phyloP scores from a whole-genome alignment of 2,329 filamentous ascomycete species.

The Neophaeococcomyces aloes region DNA sequence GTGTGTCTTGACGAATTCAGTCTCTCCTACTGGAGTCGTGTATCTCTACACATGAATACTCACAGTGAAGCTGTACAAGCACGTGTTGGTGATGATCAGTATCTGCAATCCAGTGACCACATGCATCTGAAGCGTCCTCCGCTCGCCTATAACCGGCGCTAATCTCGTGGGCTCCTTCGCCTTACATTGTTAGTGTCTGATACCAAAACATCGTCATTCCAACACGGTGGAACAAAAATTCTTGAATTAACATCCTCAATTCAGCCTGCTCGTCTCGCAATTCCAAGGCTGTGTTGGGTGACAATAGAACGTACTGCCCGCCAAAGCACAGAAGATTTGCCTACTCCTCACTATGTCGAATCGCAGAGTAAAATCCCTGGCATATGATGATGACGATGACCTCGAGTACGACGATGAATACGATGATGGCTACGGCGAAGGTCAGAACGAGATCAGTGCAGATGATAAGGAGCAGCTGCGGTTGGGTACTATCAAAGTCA shows the following conservation, averaged over 20 bases:
- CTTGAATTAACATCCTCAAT: too few relatives aligned
- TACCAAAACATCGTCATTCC: too few relatives aligned
- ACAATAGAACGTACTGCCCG: too few relatives aligned
- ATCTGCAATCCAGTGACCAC: neutral
- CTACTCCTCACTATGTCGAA: conserved; percentile 30
- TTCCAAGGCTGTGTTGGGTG: too few relatives aligned
- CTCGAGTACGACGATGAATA: conserved; percentile 32
- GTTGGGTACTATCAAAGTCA: conserved; percentile 56
- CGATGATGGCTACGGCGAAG: conserved; percentile 10
- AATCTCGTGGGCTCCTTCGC: neutral
- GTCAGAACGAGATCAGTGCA: conserved; percentile 26
- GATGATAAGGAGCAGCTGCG: conserved; percentile 49
- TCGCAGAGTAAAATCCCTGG: conserved; percentile 36
- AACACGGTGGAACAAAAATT: too few relatives aligned
- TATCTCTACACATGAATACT: too few relatives aligned
- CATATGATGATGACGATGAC: conserved; percentile 33
- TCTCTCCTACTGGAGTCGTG: too few relatives aligned
- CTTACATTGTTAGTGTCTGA: too few relatives aligned
- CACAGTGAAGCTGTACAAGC: too few relatives aligned
- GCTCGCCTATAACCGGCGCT: conserved; percentile 2
- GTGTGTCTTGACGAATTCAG: too few relatives aligned
- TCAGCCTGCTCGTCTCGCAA: too few relatives aligned
- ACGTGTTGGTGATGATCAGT: too few relatives aligned
- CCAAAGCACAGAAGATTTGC: neutral
- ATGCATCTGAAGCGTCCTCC: neutral